Conservation (phyloP, 2,329 filamentous ascomycete species). For the Laburnicola sp. region DNA sequence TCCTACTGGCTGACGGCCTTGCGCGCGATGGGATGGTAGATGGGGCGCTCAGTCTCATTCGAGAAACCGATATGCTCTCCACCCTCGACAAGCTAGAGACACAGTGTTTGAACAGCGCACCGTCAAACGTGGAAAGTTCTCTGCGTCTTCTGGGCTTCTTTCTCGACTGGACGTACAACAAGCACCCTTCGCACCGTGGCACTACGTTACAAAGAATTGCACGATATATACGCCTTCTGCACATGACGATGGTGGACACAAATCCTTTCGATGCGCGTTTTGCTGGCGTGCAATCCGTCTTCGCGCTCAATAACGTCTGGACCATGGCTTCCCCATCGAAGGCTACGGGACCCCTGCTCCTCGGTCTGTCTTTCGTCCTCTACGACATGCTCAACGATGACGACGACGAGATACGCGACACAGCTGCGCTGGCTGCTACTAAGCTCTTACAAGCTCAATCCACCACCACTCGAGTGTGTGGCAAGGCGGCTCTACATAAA, state of each 20-base stretch:
- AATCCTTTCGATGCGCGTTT: constrained; percentile 66
- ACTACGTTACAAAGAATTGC: constrained; percentile 15
- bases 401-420: constrained; percentile 81
- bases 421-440: constrained; percentile 58
- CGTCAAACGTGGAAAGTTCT: constrained; percentile 37
- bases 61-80: constrained; percentile 14
- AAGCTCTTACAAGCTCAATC: constrained; percentile 48
- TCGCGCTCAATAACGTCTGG: constrained; percentile 44
- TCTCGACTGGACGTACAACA: constrained; percentile 31
- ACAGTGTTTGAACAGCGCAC: constrained; percentile 32
- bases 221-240: constrained; percentile 36
- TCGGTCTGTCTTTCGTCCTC: constrained; percentile 51
- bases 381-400: constrained; percentile 68
- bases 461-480: too few species aligned
- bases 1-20: constrained; percentile 29
- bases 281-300: constrained; percentile 61
- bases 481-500: too few species aligned
- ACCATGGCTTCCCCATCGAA: constrained; percentile 16
- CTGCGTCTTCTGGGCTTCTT: constrained; percentile 38
- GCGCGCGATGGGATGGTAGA: constrained; percentile 1
- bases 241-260: constrained; percentile 36
- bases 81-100: constrained; percentile 29
- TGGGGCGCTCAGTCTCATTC: constrained; percentile 25
- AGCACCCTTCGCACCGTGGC: constrained; percentile 9
- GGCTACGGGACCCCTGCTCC: constrained; percentile 16